Conservation (phyloP, 257 asterid genomes). For the Voacanga thouarsii region DNA sequence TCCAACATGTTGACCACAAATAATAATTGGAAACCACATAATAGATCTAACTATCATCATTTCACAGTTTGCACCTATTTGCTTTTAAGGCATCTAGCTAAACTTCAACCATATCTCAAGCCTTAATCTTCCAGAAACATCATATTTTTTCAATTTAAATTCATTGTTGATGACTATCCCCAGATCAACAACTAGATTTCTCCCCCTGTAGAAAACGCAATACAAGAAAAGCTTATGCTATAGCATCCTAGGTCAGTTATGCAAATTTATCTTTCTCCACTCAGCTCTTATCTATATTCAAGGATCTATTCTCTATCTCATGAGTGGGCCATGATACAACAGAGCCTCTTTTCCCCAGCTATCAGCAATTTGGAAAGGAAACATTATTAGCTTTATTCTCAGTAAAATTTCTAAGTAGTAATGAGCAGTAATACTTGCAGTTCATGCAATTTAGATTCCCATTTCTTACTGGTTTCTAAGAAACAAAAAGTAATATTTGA, state of each 20-base stretch:
- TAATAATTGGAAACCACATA: not conserved
- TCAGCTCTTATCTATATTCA: not conserved
- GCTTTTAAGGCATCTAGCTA: not conserved
- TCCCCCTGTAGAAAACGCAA: not conserved
- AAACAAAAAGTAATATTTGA: not conserved
- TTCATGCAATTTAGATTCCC: not conserved
- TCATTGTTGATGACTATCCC: not conserved
- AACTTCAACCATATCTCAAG: not conserved
- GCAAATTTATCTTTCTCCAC: not conserved
- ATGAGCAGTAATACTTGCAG: not conserved
- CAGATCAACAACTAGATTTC: not conserved
- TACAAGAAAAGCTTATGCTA: not conserved
- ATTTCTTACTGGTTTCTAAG: not conserved
- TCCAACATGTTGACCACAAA: not conserved
- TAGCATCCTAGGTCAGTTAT: not conserved
- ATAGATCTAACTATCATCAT: conserved; percentile 1
- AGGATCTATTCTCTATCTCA: not conserved
- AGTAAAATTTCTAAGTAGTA: not conserved
- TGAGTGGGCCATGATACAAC: not conserved
- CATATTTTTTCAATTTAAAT: not conserved
- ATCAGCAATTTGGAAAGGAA: not conserved
- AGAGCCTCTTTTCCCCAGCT: not conserved
- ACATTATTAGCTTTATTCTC: not conserved
- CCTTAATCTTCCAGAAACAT: not conserved
- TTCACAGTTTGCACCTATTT: not conserved